Conservation (phyloP, 2,329 filamentous ascomycete species). For the Amauroascus niger region DNA sequence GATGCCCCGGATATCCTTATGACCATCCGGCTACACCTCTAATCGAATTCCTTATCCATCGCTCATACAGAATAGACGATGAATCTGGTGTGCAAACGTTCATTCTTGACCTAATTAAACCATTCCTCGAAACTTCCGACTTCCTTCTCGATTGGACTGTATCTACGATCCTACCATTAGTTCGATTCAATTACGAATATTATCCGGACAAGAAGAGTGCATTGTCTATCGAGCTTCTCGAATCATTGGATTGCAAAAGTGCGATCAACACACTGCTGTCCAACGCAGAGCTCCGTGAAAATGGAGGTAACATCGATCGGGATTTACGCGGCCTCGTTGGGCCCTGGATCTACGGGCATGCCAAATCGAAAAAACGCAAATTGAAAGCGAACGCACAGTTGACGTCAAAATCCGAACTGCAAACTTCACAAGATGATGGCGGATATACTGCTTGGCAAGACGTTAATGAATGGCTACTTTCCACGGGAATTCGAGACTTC, state of each 20-base stretch:
- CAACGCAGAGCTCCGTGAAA: constrained; percentile 29
- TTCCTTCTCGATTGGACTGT: constrained; percentile 51
- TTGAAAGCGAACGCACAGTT: constrained; percentile 38
- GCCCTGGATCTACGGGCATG: constrained; percentile 54
- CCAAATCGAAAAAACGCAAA: constrained; percentile 45
- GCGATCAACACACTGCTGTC: constrained; percentile 48
- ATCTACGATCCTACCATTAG: constrained; percentile 48
- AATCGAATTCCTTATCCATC: constrained; percentile 50
- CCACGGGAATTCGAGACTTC: constrained; percentile 44
- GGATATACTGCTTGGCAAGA: constrained; percentile 44
- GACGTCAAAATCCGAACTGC: neutral
- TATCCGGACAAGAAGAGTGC: constrained; percentile 43
- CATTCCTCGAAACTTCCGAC: constrained; percentile 47
- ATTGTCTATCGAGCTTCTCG: constrained; percentile 44
- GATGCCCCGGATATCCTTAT: constrained; percentile 37
- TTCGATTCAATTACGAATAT: constrained; percentile 54
- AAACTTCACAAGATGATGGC: constrained; percentile 8
- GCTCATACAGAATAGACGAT: constrained; percentile 49
- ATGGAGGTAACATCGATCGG: constrained; percentile 37
- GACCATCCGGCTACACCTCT: constrained; percentile 41
- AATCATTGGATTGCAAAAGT: constrained; percentile 41
- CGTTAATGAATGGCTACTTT: constrained; percentile 51
- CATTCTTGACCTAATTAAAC: constrained; percentile 46
- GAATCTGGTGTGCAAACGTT: constrained; percentile 50
- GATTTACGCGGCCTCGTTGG: constrained; percentile 52